Base-by-base conservation (phyloP, 768 basidiomycete genomes). In the Leccinum uliginosum region DNA sequence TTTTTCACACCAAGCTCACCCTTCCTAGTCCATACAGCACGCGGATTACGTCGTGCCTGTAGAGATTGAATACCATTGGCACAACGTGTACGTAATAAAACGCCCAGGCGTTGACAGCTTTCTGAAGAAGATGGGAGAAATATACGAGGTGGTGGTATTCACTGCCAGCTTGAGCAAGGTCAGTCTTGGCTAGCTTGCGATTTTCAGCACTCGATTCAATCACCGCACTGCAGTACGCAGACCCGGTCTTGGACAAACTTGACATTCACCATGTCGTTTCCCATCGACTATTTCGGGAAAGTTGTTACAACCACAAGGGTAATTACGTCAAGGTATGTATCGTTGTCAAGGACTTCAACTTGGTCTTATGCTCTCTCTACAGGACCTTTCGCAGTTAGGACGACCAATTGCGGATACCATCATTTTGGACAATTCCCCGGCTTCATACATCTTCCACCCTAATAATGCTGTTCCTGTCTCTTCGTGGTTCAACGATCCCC, bases 391-490 rank as follows among this genome's bases (percentile, higher is more conserved):
- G 21, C 97, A 98, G 75, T 80, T 99, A 53, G 97, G 97, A 49
- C 87, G 97, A 27, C 92, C 93, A 6, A 92, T 97, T 63, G 81
- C 84, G 48, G 93, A 96, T 67, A 93, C 89, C 59, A 98, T 98
- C 68, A 99, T 99, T 75, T 83, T 99, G 65, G 97, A 98, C 76
- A 99, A 98, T 73, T 98, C 96, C 26, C 97, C 97, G 15, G 97
- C 97, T 12, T 97, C 93, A 12, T 99, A 98, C 74, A 96, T 98
- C 58, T 99, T 99, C 82, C 96, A 99, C 69, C 94, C 94, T 15
- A 95, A 97, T 76, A 98, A 98, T 70, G 97, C 97, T 38, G 96
- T 98, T 5, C 97, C 97, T 12, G 95, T 99, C 59, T 98, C 96
- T 44, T 94, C 92, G 56, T 99, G 97, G 97, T 99, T 99, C 78